phyloP scores from a whole-genome alignment of 345 rosid species.

The Eucalyptus regnans region DNA sequence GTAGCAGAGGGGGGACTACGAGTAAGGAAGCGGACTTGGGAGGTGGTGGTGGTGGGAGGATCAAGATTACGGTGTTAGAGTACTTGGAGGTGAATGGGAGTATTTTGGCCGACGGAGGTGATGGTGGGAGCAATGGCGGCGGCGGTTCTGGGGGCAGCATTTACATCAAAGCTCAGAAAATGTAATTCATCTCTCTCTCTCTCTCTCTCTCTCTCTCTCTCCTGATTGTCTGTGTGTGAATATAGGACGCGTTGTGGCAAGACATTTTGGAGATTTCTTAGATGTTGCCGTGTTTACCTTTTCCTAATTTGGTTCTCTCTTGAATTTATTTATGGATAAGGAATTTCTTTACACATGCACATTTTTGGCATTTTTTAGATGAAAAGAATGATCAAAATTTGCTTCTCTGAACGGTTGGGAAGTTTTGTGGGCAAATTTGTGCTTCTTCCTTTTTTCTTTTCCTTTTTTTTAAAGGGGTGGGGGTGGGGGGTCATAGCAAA shows the following conservation, averaged over 20 bases:
- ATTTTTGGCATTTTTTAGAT: background rate
- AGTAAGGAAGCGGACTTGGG: conserved; percentile 82
- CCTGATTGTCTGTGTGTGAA: background rate
- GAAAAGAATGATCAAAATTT: background rate
- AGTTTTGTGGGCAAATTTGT: background rate
- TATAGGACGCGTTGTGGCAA: background rate
- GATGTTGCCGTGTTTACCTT: background rate
- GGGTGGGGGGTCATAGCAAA: background rate
- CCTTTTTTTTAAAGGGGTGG: background rate
- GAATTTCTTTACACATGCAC: background rate
- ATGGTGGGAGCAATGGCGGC: conserved; percentile 83
- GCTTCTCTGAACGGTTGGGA: background rate
- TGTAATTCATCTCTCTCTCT: conserved; percentile 42
- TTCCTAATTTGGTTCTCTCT: background rate
- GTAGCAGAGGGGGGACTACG: conserved; percentile 84
- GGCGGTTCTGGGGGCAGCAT: conserved; percentile 99
- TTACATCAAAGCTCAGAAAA: conserved; percentile 53
- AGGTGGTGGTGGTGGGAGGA: conserved; percentile 88
- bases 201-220: background rate
- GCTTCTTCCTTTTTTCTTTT: background rate
- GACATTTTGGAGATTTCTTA: background rate
- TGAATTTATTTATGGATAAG: background rate
- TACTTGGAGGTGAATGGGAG: conserved; percentile 51
- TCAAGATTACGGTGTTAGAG: conserved; percentile 37
- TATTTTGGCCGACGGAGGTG: conserved; percentile 77